Percentiles rank a stretch among this genome's conserved stretches.
Conservation (phyloP, 306 rosid genomes). For the Glycyrrhiza uralensis region DNA sequence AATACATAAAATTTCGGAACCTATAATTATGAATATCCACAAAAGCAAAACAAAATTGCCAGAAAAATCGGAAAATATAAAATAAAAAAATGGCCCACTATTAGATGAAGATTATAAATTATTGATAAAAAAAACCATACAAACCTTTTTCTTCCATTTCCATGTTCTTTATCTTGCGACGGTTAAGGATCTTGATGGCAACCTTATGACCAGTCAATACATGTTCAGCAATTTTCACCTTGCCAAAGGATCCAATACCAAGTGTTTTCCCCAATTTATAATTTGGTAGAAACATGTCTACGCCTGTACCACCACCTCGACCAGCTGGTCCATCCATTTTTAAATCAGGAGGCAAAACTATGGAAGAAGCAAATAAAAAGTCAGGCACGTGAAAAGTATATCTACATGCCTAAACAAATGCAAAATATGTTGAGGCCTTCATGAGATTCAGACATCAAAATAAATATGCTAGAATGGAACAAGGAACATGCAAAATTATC, state of each 20-base stretch:
- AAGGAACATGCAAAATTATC: neutral
- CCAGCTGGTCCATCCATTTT: conserved; percentile 59
- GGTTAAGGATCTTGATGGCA: conserved; percentile 90
- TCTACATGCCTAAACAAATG: conserved; percentile 12
- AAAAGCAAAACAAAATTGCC: neutral
- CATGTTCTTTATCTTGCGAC: conserved; percentile 76
- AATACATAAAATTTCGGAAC: neutral
- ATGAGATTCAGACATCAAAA: conserved; percentile 13
- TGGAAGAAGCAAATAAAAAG: neutral
- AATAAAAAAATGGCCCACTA: neutral
- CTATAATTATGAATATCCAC: neutral
- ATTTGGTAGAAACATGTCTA: conserved; percentile 60
- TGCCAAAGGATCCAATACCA: conserved; percentile 86
- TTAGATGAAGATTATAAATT: neutral
- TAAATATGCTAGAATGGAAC: neutral
- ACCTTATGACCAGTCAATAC: conserved; percentile 82
- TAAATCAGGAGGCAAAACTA: conserved; percentile 17
- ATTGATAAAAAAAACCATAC: conserved; percentile 18
- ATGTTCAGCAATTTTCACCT: conserved; percentile 93
- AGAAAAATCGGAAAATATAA: neutral
- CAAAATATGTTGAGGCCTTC: neutral
- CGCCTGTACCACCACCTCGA: conserved; percentile 41
- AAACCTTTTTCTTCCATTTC: conserved; percentile 93
- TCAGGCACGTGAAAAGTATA: conserved; percentile 12
- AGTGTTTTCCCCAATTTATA: conserved; percentile 90